Evolutionary conservation across 495 filamentous ascomycete species (phyloP).

Genomic region (Cercophora scortea): DNA sequence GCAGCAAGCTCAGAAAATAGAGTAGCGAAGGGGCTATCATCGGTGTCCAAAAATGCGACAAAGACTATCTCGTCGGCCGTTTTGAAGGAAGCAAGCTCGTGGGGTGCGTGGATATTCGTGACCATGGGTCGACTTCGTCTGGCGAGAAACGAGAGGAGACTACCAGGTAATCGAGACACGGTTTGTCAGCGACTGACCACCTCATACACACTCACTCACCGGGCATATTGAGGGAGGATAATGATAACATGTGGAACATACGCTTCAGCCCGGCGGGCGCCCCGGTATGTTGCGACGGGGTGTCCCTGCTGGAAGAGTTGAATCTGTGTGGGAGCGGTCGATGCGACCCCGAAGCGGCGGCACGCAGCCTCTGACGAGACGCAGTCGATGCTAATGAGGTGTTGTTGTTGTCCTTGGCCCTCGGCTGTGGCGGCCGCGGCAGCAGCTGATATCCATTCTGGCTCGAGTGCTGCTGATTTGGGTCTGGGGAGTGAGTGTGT

Average conservation of each 20-base stretch:
- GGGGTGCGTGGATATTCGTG: conserved; percentile 11
- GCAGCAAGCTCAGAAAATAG: conserved; percentile 21
- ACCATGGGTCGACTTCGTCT: conserved; percentile 23
- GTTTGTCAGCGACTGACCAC: too few relatives aligned
- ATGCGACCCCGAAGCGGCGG: not conserved
- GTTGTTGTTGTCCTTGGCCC: not conserved
- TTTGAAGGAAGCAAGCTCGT: conserved; percentile 23
- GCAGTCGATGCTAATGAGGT: conserved; percentile 23
- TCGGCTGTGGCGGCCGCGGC: not conserved
- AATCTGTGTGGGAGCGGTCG: not conserved
- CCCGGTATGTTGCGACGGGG: conserved; percentile 15
- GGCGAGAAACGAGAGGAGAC: conserved; percentile 24
- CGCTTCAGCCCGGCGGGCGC: conserved; percentile 23
- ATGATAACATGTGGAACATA: too few relatives aligned
- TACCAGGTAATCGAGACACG: too few relatives aligned
- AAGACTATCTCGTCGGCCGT: conserved; percentile 28
- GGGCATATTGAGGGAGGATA: too few relatives aligned
- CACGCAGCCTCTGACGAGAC: conserved; percentile 11
- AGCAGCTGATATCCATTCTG: conserved; percentile 14
- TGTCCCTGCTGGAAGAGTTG: conserved; percentile 8
- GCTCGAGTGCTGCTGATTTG: conserved; percentile 10
- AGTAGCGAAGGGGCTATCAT: conserved; percentile 6
- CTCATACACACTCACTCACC: too few relatives aligned
- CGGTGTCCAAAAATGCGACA: conserved; percentile 23
- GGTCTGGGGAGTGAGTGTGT: conserved; percentile 2